Conservation (phyloP, 768 basidiomycete species). For the Kwoniella dejecticola region DNA sequence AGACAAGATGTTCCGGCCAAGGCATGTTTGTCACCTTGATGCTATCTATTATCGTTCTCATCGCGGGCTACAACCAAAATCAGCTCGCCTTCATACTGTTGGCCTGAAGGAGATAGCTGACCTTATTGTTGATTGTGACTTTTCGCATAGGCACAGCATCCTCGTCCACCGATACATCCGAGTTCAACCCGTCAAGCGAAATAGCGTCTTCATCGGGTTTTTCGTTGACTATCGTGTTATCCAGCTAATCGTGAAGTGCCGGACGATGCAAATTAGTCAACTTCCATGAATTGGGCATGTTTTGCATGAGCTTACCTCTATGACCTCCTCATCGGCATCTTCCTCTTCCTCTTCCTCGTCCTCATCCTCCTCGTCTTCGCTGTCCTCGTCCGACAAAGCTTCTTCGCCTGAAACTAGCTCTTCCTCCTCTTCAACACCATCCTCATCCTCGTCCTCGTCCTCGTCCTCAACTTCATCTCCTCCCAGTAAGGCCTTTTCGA, state of each 20-base stretch:
- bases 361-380: constrained; percentile 44
- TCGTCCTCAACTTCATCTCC: constrained; percentile 50
- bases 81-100: neutral
- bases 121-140: constrained; percentile 78
- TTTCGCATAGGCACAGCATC: constrained; percentile 81
- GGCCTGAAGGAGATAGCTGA: constrained; percentile 53
- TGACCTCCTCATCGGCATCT: constrained; percentile 25
- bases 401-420: constrained; percentile 30
- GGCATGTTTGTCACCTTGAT: constrained; percentile 47
- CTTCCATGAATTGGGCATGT: neutral
- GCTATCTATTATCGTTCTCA: constrained; percentile 41
- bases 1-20: constrained; percentile 46
- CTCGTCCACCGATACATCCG: constrained; percentile 65
- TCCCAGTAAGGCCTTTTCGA: constrained; percentile 64
- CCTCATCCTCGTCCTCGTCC: constrained; percentile 50
- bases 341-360: constrained; percentile 37
- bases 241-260: constrained; percentile 8
- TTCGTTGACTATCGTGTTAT: constrained; percentile 41
- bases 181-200: constrained; percentile 70
- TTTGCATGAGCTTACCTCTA: constrained; percentile 22
- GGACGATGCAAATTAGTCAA: neutral
- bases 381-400: constrained; percentile 33
- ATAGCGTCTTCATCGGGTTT: constrained; percentile 51
- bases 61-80: constrained; percentile 36
- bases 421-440: constrained; percentile 43